Percentiles rank a stretch among this genome's conserved stretches.
Conservation (phyloP, 352 stramenopile species). For the Plasmopara viticola region DNA sequence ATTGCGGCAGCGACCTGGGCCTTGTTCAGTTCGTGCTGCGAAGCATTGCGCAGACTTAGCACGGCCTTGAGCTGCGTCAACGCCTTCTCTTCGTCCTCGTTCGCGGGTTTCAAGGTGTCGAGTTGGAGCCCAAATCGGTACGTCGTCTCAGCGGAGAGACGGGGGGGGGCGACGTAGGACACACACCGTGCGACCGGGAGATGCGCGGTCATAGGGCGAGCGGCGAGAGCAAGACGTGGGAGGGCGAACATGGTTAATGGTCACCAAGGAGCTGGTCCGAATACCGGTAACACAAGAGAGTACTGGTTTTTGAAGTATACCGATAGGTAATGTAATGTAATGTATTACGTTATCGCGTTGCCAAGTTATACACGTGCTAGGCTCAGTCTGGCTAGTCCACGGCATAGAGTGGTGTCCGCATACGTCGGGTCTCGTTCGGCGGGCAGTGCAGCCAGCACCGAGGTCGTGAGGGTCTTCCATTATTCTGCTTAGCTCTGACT, state of each 20-base stretch:
- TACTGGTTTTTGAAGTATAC: no score
- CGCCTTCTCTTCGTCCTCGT: conserved; percentile 31
- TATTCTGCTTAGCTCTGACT: no score
- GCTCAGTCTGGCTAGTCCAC: no score
- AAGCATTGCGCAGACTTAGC: conserved; percentile 71
- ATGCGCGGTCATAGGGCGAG: conserved; percentile 1
- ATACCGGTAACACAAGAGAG: no score
- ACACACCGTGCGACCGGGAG: conserved; percentile 19
- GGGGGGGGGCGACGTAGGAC: conserved; percentile 62
- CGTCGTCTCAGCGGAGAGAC: conserved; percentile 40
- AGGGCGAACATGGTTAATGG: conserved; percentile 34
- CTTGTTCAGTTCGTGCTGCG: conserved; percentile 81
- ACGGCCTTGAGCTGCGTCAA: conserved; percentile 62
- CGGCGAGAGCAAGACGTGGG: conserved; percentile 27
- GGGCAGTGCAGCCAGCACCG: no score
- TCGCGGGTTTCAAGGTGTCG: conserved; percentile 38
- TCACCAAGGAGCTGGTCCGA: no score
- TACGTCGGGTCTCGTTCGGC: no score
- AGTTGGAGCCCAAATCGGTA: conserved; percentile 64
- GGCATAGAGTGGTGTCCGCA: no score
- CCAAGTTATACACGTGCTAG: no score
- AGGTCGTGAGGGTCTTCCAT: no score
- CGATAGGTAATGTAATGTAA: no score
- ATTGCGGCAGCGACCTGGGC: conserved; percentile 72
- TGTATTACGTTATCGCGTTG: no score